Conservation (phyloP, 2,329 filamentous ascomycete species). For the Intubia oerlemansii region DNA sequence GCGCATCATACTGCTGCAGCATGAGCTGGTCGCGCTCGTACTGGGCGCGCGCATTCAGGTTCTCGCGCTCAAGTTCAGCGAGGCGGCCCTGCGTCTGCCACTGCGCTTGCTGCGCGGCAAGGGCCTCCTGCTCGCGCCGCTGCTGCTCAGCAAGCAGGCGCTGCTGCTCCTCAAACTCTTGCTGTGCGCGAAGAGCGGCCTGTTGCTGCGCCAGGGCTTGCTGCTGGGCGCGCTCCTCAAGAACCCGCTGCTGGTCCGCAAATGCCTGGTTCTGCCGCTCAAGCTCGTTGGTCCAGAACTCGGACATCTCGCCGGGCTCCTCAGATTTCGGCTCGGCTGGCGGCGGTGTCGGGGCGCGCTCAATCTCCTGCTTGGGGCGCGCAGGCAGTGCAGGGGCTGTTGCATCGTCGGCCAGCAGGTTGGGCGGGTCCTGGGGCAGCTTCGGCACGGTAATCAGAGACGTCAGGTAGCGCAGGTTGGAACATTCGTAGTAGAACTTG, state of each 20-base stretch:
- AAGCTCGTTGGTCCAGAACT: slow-evolving; percentile 94
- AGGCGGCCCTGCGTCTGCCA: slow-evolving; percentile 92
- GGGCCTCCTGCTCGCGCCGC: slow-evolving; percentile 70
- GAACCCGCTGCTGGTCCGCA: slow-evolving; percentile 74
- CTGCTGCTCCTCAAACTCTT: slow-evolving; percentile 94
- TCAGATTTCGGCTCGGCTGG: slow-evolving; percentile 45
- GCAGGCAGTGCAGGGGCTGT: slow-evolving; percentile 64
- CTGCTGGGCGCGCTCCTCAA: slow-evolving; percentile 72
- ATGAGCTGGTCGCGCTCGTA: slow-evolving; percentile 95
- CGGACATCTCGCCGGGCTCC: slow-evolving; percentile 85
- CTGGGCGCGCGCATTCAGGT: slow-evolving; percentile 79
- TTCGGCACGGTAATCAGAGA: slow-evolving; percentile 93
- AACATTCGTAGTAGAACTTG: slow-evolving; percentile 98
- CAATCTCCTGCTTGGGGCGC: slow-evolving; percentile 56
- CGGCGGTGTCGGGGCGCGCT: slow-evolving; percentile 46
- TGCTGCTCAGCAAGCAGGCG: slow-evolving; percentile 73
- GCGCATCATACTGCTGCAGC: slow-evolving; percentile 88
- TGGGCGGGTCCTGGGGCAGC: slow-evolving; percentile 82
- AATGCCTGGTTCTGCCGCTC: slow-evolving; percentile 85
- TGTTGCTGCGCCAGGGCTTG: slow-evolving; percentile 66
- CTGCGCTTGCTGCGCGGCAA: slow-evolving; percentile 71
- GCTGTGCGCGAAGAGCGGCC: slow-evolving; percentile 65
- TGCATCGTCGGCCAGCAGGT: slow-evolving; percentile 67
- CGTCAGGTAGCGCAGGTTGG: slow-evolving; percentile 88
- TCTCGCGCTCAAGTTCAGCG: slow-evolving; percentile 86